Evolutionary conservation across 345 rosid genomes (phyloP).

Genomic region (Citrus hindsii): DNA sequence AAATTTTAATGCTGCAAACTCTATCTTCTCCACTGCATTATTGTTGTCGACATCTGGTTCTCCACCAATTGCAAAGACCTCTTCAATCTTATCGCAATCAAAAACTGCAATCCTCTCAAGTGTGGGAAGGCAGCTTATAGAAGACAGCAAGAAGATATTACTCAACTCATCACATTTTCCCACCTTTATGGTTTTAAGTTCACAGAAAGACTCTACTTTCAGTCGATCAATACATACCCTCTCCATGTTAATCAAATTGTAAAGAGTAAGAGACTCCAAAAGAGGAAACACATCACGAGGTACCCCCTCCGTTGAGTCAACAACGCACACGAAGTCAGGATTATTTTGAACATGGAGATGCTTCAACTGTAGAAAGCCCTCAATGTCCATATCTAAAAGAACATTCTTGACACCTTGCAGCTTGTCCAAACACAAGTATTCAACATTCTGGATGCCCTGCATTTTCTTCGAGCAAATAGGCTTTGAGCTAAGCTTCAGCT

Average conservation of each 20-base stretch:
- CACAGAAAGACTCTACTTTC: not conserved
- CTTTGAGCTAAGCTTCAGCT: too few relatives aligned
- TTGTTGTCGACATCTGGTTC: not conserved
- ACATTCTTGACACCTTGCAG: too few relatives aligned
- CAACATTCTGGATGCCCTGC: not conserved
- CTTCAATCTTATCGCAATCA: conserved; percentile 5
- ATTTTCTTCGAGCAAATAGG: too few relatives aligned
- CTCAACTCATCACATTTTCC: not conserved
- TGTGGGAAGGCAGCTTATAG: not conserved
- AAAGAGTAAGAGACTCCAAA: conserved; percentile 12
- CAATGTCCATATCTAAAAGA: too few relatives aligned
- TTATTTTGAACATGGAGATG: not conserved
- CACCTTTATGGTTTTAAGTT: conserved; percentile 6
- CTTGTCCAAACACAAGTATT: not conserved
- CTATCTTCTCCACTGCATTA: not conserved
- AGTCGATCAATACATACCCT: conserved; percentile 1
- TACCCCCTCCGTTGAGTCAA: not conserved
- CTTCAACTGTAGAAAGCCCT: not conserved
- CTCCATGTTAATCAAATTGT: not conserved
- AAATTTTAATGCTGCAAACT: not conserved
- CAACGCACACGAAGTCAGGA: not conserved
- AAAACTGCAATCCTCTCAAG: conserved; percentile 15
- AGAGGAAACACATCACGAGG: not conserved
- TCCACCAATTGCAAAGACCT: conserved; percentile 1
- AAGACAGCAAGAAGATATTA: conserved; percentile 2